phyloP scores from a whole-genome alignment of 768 basidiomycete genomes.

The Lactifluus echinatus region DNA sequence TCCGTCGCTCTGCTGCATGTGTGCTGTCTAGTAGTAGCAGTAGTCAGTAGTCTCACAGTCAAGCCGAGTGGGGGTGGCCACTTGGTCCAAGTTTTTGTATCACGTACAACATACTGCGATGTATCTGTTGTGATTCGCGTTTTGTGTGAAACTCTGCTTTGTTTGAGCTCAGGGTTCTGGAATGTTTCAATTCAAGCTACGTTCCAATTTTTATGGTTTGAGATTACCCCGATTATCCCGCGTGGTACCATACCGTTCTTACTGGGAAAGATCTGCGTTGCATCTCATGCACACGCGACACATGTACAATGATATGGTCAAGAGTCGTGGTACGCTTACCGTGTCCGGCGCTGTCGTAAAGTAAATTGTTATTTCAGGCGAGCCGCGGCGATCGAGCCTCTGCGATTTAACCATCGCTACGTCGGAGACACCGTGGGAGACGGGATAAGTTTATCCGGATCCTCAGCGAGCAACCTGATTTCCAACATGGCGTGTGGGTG shows the following conservation, averaged over 20 bases:
- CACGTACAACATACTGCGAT: conserved; percentile 6
- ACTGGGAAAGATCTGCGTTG: neutral
- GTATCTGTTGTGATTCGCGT: conserved; percentile 7
- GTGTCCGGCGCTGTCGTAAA: neutral
- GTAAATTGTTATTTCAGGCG: neutral
- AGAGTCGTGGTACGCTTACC: neutral
- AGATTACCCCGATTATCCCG: neutral
- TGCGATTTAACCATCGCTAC: neutral
- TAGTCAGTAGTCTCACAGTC: conserved; percentile 18
- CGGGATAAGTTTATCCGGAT: too few relatives aligned
- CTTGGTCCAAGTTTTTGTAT: conserved; percentile 19
- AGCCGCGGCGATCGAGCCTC: neutral
- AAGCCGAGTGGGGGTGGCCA: conserved; percentile 19
- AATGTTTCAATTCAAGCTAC: too few relatives aligned
- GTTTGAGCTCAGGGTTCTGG: neutral
- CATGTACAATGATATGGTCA: too few relatives aligned
- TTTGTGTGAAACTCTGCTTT: conserved; percentile 4
- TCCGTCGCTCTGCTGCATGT: conserved; percentile 10
- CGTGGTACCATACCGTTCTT: neutral
- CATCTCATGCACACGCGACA: neutral
- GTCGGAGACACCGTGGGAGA: neutral
- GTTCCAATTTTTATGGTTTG: neutral
- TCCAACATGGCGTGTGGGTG: too few relatives aligned
- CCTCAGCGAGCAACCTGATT: neutral
- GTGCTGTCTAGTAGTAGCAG: conserved; percentile 3